A percentile compares a stretch with the other conserved stretches of the same genome.
These are phyloP conservation scores for Pleurotus ostreatus DNA, from an alignment of 768 basidiomycete species.

Conservation along the genomic window DNA sequence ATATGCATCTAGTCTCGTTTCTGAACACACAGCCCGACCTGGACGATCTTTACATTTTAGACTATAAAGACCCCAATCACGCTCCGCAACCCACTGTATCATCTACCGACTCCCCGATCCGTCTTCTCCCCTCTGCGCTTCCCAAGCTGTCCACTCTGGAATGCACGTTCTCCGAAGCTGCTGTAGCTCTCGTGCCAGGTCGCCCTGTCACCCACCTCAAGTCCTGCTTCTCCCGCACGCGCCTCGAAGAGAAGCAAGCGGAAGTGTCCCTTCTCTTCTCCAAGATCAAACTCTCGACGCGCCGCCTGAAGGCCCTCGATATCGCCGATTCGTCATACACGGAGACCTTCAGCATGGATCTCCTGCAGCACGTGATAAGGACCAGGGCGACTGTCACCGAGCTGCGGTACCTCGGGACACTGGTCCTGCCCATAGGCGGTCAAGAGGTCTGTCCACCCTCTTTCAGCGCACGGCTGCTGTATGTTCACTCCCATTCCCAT, in stretches of 20 bases:
- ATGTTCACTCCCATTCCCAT: constrained; percentile 1
- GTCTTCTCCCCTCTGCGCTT: constrained; percentile 30
- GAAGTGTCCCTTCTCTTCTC: constrained; percentile 49
- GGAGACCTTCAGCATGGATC: constrained; percentile 48
- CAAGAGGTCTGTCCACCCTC: constrained; percentile 35
- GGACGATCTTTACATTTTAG: constrained; percentile 45
- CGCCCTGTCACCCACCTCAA: constrained; percentile 62
- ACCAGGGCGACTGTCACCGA: constrained; percentile 28
- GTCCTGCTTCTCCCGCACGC: constrained; percentile 62
- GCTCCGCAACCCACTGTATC: constrained; percentile 23
- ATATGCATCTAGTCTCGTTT: constrained; percentile 48
- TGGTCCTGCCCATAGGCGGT: constrained; percentile 58
- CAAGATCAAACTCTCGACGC: constrained; percentile 40
- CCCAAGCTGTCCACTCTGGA: constrained; percentile 51
- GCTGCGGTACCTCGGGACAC: constrained; percentile 59
- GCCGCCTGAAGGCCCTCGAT: constrained; percentile 48
- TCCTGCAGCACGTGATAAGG: constrained; percentile 39
- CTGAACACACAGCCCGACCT: constrained; percentile 44
- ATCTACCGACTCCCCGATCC: constrained; percentile 13
- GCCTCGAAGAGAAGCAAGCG: constrained; percentile 40
- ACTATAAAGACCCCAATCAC: constrained; percentile 31
- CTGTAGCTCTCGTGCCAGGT: constrained; percentile 48
- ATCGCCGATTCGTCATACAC: constrained; percentile 60
- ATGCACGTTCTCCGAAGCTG: constrained; percentile 68
- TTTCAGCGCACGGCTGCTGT: constrained; percentile 3